phyloP scores from a whole-genome alignment of 768 basidiomycete genomes.

The Lactarius akahatsu region DNA sequence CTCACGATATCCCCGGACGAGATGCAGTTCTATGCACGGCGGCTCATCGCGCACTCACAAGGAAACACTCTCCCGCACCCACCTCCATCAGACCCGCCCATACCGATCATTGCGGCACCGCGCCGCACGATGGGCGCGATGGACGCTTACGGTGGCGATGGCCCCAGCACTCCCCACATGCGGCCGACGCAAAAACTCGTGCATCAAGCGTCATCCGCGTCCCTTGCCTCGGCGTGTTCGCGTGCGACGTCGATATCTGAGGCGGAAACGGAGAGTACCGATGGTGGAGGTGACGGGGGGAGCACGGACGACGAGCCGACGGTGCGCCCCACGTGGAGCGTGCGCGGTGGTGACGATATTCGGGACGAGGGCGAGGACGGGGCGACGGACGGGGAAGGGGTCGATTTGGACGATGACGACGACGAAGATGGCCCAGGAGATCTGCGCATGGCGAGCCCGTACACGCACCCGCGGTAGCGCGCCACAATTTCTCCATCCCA shows the following conservation, averaged over 20 bases:
- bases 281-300: slow-evolving; percentile 39
- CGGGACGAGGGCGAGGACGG: slow-evolving; percentile 18
- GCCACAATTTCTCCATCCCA: neutral
- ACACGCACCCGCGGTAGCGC: slow-evolving; percentile 16
- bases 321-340: slow-evolving; percentile 48
- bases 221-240: slow-evolving; percentile 34
- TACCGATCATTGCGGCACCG: slow-evolving; percentile 30
- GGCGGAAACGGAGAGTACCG: slow-evolving; percentile 41
- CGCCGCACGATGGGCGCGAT: slow-evolving; percentile 51
- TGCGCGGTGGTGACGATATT: slow-evolving; percentile 19
- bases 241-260: slow-evolving; percentile 36
- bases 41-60: slow-evolving; percentile 72
- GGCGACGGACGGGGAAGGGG: slow-evolving; percentile 19
- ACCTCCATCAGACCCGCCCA: slow-evolving; percentile 3
- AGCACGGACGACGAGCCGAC: slow-evolving; percentile 83
- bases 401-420: slow-evolving; percentile 19
- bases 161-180: slow-evolving; percentile 28
- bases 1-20: slow-evolving; percentile 85
- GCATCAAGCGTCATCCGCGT: slow-evolving; percentile 27
- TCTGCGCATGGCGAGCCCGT: slow-evolving; percentile 26
- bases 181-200: slow-evolving; percentile 20
- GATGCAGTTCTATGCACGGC: slow-evolving; percentile 94
- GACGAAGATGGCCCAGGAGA: slow-evolving; percentile 17
- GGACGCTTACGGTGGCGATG: slow-evolving; percentile 35
- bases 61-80: slow-evolving; percentile 29